Evolutionary conservation across 768 basidiomycete species (phyloP).

Genomic region (Infundibulicybe gibba): DNA sequence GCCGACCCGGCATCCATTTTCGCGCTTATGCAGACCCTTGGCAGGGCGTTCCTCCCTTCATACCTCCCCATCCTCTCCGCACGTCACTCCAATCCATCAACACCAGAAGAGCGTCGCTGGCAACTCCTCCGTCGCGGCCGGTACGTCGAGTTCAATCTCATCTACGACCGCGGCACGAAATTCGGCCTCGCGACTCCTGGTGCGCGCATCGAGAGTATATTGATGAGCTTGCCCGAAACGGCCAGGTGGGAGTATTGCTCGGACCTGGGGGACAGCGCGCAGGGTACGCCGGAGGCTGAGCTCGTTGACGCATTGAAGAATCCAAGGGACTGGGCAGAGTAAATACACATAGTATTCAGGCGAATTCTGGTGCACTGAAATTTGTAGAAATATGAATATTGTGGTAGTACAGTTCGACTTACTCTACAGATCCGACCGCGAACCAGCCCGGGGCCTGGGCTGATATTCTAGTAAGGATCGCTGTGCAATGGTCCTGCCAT

Average conservation of each 20-base stretch:
- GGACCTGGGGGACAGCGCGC: slow-evolving; percentile 50
- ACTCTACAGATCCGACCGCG: too few relatives aligned
- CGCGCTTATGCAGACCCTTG: slow-evolving; percentile 64
- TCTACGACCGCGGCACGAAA: slow-evolving; percentile 84
- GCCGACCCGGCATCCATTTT: slow-evolving; percentile 69
- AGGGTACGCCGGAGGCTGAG: slow-evolving; percentile 64
- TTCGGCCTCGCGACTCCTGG: slow-evolving; percentile 84
- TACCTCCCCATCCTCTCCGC: slow-evolving; percentile 82
- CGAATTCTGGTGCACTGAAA: too few relatives aligned
- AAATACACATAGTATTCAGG: too few relatives aligned
- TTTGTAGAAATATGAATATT: too few relatives aligned
- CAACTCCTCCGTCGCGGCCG: slow-evolving; percentile 88
- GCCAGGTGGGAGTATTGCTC: slow-evolving; percentile 90
- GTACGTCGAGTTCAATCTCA: slow-evolving; percentile 94
- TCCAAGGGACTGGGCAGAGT: slow-evolving; percentile 58
- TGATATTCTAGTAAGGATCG: too few relatives aligned
- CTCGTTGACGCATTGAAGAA: slow-evolving; percentile 57
- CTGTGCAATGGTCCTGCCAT: too few relatives aligned
- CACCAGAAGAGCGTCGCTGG: slow-evolving; percentile 80
- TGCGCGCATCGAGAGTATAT: slow-evolving; percentile 83
- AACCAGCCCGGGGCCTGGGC: too few relatives aligned
- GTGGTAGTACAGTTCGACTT: too few relatives aligned
- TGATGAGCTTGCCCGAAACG: slow-evolving; percentile 87
- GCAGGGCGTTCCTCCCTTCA: slow-evolving; percentile 82
- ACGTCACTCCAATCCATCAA: slow-evolving; percentile 51